Base-by-base conservation (phyloP, 2,329 filamentous ascomycete genomes). In the Colletotrichum higginsianum region DNA sequence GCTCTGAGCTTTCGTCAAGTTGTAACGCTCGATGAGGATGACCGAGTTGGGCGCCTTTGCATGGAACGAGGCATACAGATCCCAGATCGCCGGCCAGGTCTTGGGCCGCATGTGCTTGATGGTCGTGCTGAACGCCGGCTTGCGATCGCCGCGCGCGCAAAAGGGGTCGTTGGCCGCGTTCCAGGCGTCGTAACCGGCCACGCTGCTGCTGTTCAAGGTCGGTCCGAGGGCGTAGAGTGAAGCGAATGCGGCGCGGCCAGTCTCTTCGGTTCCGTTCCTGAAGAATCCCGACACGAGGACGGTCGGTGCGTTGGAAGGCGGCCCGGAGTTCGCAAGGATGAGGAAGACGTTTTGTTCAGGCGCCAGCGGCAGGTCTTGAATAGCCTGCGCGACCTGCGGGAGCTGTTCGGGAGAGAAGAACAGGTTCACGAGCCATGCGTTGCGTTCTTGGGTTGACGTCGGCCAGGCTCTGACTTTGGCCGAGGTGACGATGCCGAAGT, bases 401-500 rank as follows among this genome's bases (percentile, higher is more conserved):
- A 84, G 47, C 63, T 79, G 74, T 40, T 67, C 70, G n/a, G 74
- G 65, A 30, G 74, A 64, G 61, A 79, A 79, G 61, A 74, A 69
- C 12, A 79, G 57, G 7, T 71, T 64, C 15, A 75, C 75, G 35
- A 75, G 67, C 78, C 77, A 79, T 11, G 78, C 76, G 8, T 50
- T 75, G 15, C 76, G 75, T 35, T 76, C 46, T 15, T 56, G 70
- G 30, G 62, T 79, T n/a, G 77, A 77, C 74, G 82, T 80, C 18
- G 75, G 47, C 67, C 77, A 82, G 12, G 84, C 76, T 72, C 80
- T 83, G 73, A 86, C 84, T 26, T 78, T 82, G n/a, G 84, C 81
- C 71, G 81, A 84, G 66, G 84, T 76, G 52, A 88, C 82, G 61
- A 88, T 83, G 52, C 86, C 86, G 73, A 88, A 83, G 74, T 87